Percentiles rank a stretch among this genome's conserved stretches.
Evolutionary conservation across 1,284 basidiomycete species (phyloP).

Genomic region (Malassezia yamatoensis): DNA sequence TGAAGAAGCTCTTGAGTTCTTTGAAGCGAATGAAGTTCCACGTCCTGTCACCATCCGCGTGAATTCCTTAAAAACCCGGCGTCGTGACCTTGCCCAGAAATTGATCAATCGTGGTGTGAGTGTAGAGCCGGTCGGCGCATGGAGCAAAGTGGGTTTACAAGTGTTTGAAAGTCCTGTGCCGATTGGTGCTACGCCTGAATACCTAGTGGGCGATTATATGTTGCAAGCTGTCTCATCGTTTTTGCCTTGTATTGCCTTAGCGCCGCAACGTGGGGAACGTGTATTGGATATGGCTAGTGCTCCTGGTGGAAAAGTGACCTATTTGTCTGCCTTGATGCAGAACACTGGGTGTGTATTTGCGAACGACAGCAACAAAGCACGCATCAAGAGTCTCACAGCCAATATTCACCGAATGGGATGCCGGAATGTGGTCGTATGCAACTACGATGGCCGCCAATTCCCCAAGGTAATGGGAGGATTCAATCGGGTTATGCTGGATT

Average conservation of each 20-base stretch:
- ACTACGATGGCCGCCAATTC: conserved; percentile 94
- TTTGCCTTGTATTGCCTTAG: conserved; percentile 91
- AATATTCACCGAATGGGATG: conserved; percentile 95
- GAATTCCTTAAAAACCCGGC: conserved; percentile 85
- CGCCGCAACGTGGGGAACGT: conserved; percentile 83
- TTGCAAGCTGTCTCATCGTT: conserved; percentile 97
- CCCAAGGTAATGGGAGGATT: conserved; percentile 99
- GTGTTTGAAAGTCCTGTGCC: conserved; percentile 94
- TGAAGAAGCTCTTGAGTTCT: conserved; percentile 84
- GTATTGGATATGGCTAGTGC: conserved; percentile 98
- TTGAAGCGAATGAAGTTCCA: conserved; percentile 92
- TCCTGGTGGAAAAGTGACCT: conserved; percentile 89
- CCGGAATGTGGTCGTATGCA: conserved; percentile 95
- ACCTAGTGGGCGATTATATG: conserved; percentile 98
- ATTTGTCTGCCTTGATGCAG: conserved; percentile 62
- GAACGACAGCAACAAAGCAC: conserved; percentile 87
- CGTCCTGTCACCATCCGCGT: conserved; percentile 96
- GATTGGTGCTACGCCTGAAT: conserved; percentile 88
- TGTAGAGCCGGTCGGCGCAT: conserved; percentile 87
- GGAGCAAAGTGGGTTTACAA: conserved; percentile 95
- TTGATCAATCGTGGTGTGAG: conserved; percentile 92
- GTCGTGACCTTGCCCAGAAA: conserved; percentile 85
- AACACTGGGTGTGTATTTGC: conserved; percentile 98
- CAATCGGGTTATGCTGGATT: conserved; percentile 88
- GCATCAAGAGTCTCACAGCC: conserved; percentile 90